These are phyloP conservation scores for Metarhizium rileyi DNA, from an alignment of 2,329 filamentous ascomycete genomes.

Conservation along the genomic window DNA sequence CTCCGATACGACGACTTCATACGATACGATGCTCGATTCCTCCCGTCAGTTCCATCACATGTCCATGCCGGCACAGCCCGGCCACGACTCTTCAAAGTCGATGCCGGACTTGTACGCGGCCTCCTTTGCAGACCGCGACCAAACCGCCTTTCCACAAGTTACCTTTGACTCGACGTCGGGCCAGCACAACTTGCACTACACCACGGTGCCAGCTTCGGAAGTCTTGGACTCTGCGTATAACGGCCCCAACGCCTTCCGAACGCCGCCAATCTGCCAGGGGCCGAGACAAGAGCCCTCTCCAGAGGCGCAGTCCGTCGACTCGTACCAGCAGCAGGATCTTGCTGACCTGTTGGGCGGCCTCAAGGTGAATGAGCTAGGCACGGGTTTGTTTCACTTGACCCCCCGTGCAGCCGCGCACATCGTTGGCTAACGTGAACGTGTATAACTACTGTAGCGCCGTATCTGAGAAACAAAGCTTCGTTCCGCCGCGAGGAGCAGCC, in stretches of 20 bases:
- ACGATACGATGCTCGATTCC: conserved; percentile 21
- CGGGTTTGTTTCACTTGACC: conserved; percentile 48
- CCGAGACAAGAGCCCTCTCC: conserved; percentile 27
- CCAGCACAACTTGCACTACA: conserved; percentile 43
- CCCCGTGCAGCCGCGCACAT: background rate
- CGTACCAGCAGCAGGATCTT: conserved; percentile 61
- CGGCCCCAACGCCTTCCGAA: conserved; percentile 41
- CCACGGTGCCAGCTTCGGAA: conserved; percentile 38
- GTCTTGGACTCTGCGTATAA: conserved; percentile 43
- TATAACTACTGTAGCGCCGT: conserved; percentile 65
- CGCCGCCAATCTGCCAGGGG: conserved; percentile 33
- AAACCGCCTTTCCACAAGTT: conserved; percentile 36
- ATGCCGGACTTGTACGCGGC: conserved; percentile 37
- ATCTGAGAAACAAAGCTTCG: conserved; percentile 58
- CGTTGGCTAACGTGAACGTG: background rate
- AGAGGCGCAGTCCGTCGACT: conserved; percentile 47
- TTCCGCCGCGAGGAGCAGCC: conserved; percentile 48
- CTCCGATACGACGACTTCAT: conserved; percentile 26
- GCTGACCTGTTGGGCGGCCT: conserved; percentile 76
- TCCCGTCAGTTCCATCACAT: conserved; percentile 37
- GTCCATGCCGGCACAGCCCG: conserved; percentile 37
- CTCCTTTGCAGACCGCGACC: conserved; percentile 36
- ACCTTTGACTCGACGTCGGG: conserved; percentile 36
- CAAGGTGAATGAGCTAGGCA: conserved; percentile 77
- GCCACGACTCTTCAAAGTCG: conserved; percentile 28